phyloP scores from a whole-genome alignment of 306 rosid species.

The Inga laurina region DNA sequence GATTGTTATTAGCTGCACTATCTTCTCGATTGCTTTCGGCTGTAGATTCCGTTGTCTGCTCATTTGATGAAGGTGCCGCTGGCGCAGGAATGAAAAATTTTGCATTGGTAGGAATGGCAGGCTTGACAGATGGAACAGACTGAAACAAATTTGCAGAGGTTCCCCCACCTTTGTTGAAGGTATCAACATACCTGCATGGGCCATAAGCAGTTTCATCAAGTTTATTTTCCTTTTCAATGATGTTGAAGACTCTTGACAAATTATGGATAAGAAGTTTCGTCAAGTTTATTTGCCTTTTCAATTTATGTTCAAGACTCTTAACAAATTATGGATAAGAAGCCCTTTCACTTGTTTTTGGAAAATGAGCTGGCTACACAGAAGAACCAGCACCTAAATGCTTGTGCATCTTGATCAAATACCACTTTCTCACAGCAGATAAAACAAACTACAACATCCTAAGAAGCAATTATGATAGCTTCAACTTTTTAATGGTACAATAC shows the following conservation, averaged over 20 bases:
- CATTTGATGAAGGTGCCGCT: constrained; percentile 47
- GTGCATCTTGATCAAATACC: neutral
- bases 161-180: constrained; percentile 86
- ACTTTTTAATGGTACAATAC: neutral
- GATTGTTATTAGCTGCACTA: constrained; percentile 37
- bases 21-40: constrained; percentile 59
- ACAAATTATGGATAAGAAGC: constrained; percentile 16
- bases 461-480: neutral
- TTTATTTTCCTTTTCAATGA: constrained; percentile 18
- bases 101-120: constrained; percentile 60
- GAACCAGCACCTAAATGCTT: constrained; percentile 17
- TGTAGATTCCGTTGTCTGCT: constrained; percentile 57
- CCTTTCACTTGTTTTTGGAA: constrained; percentile 11
- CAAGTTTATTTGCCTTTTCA: constrained; percentile 17
- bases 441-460: neutral
- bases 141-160: constrained; percentile 63
- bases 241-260: neutral
- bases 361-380: constrained; percentile 5
- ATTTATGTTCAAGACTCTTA: neutral
- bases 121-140: constrained; percentile 63
- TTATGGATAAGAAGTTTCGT: constrained; percentile 18
- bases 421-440: constrained; percentile 3
- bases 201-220: constrained; percentile 23
- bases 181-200: constrained; percentile 83
- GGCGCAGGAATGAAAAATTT: constrained; percentile 81